Evolutionary conservation across 345 rosid species (phyloP).

Genomic region (Arabidopsis suecica): DNA sequence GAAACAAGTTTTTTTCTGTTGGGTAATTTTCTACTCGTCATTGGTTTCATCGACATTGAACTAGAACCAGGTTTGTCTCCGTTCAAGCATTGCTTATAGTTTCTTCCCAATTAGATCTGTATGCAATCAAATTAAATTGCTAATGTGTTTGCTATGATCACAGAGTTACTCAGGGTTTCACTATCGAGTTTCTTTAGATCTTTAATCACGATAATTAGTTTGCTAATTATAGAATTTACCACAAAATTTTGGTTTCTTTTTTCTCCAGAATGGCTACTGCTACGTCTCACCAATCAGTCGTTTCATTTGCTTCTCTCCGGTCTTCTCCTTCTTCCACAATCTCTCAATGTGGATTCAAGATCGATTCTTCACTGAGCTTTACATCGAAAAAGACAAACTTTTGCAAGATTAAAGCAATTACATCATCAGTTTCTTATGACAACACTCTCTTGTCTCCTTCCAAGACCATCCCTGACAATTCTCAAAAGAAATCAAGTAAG

Average conservation of each 20-base stretch:
- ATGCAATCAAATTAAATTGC: not conserved
- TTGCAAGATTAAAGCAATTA: slow-evolving; percentile 53
- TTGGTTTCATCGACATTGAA: slow-evolving; percentile 18
- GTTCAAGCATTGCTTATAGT: not conserved
- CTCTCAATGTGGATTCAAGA: slow-evolving; percentile 48
- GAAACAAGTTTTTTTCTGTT: not conserved
- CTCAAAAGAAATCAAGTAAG: slow-evolving; percentile 67
- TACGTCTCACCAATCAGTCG: slow-evolving; percentile 57
- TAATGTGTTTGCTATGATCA: slow-evolving; percentile 20
- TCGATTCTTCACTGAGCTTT: slow-evolving; percentile 39
- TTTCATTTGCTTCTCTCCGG: slow-evolving; percentile 49
- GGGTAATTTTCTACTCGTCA: not conserved
- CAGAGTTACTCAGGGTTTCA: not conserved
- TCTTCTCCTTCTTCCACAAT: slow-evolving; percentile 39
- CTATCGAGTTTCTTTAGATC: not conserved
- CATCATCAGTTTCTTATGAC: slow-evolving; percentile 52
- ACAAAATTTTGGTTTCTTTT: not conserved
- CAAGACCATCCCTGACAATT: slow-evolving; percentile 47
- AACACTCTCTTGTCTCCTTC: slow-evolving; percentile 66
- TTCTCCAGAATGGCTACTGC: slow-evolving; percentile 72
- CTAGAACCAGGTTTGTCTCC: slow-evolving; percentile 26
- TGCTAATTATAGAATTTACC: not conserved
- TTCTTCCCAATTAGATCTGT: not conserved
- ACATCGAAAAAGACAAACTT: slow-evolving; percentile 44
- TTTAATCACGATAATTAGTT: not conserved